phyloP scores from a whole-genome alignment of 768 basidiomycete species.

The Flagelloscypha sp. region DNA sequence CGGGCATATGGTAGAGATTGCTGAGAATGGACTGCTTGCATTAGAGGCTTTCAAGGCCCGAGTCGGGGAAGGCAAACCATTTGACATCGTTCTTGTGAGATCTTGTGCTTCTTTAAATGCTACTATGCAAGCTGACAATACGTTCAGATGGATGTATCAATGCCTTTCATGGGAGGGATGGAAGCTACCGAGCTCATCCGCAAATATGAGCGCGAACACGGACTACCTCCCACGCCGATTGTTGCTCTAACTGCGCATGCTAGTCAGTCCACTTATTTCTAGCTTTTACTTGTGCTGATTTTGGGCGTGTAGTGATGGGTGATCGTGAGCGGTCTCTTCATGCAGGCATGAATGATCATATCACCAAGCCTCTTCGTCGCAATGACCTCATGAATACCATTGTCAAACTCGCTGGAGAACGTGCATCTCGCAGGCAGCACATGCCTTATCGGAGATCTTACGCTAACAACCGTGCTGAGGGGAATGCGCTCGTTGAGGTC shows the following conservation, averaged over 20 bases:
- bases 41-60: conserved; percentile 86
- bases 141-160: conserved; percentile 89
- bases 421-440: no score
- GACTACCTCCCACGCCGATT: conserved; percentile 74
- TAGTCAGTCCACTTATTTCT: conserved; percentile 47
- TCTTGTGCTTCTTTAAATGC: neutral
- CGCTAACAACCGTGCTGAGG: no score
- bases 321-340: conserved; percentile 68
- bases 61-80: conserved; percentile 61
- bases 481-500: no score
- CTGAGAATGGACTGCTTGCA: conserved; percentile 92
- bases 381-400: conserved; percentile 77
- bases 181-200: conserved; percentile 93
- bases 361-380: conserved; percentile 59
- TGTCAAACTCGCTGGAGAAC: conserved; percentile 68
- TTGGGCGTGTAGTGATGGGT: conserved; percentile 69
- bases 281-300: conserved; percentile 3
- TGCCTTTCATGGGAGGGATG: conserved; percentile 99
- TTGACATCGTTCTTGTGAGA: conserved; percentile 86
- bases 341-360: conserved; percentile 56
- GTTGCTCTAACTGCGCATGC: conserved; percentile 97
- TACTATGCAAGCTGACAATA: conserved; percentile 4
- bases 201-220: conserved; percentile 67
- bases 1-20: conserved; percentile 92
- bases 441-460: no score